A percentile compares a stretch with the other conserved stretches of the same genome.
phyloP scores from a whole-genome alignment of 306 rosid species.

The Pyrus betulifolia region DNA sequence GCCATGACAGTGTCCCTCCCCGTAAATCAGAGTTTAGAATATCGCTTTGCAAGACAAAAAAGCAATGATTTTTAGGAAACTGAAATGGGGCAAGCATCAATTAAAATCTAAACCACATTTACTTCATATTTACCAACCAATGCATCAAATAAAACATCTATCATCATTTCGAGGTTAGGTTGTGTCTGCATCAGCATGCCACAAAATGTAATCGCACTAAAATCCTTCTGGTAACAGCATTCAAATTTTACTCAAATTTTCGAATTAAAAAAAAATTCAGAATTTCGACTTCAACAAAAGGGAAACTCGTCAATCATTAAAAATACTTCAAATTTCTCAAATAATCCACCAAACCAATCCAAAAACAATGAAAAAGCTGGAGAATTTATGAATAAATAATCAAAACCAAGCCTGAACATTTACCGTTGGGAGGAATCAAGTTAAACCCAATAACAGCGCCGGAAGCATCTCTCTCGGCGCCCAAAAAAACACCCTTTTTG shows the following conservation, averaged over 20 bases:
- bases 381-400: background rate
- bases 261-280: background rate
- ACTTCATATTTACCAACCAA: background rate
- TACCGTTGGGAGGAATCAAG: slow-evolving; percentile 39
- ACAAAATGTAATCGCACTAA: background rate
- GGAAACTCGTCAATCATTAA: background rate
- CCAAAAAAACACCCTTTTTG: slow-evolving; percentile 20
- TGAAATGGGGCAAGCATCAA: background rate
- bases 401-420: background rate
- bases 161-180: background rate
- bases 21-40: background rate
- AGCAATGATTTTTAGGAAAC: background rate
- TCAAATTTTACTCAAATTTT: background rate
- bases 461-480: slow-evolving; percentile 35
- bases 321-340: background rate
- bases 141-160: background rate
- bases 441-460: slow-evolving; percentile 47
- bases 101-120: background rate
- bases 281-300: background rate
- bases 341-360: background rate
- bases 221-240: background rate
- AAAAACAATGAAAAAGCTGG: background rate
- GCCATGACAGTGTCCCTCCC: background rate
- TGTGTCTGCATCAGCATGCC: background rate
- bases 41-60: background rate